Conservation (phyloP, 768 basidiomycete species). For the Ephemerocybe angulata region DNA sequence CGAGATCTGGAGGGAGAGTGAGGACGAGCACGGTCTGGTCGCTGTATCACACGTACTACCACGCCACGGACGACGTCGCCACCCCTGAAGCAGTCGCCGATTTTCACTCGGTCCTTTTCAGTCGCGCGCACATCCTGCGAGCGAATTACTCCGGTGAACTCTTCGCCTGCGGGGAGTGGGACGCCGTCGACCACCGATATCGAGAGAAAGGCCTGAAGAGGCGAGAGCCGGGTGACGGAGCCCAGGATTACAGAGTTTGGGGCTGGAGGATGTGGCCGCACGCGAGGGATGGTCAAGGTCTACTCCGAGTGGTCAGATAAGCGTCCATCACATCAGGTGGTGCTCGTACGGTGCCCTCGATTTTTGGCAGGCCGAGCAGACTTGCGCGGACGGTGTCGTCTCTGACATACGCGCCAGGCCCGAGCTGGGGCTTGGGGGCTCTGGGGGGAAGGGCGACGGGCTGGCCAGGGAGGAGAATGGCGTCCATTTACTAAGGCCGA, state of each 20-base stretch:
- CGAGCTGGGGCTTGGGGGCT: slow-evolving; percentile 51
- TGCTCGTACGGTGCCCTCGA: slow-evolving; percentile 65
- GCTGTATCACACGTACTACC: slow-evolving; percentile 54
- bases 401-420: slow-evolving; percentile 62
- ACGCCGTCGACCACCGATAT: slow-evolving; percentile 86
- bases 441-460: slow-evolving; percentile 57
- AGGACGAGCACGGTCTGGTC: neutral
- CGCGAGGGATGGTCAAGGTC: slow-evolving; percentile 60
- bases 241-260: slow-evolving; percentile 80
- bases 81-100: slow-evolving; percentile 86
- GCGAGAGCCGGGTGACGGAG: slow-evolving; percentile 76
- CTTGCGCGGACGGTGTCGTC: slow-evolving; percentile 66
- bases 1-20: slow-evolving; percentile 58
- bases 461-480: slow-evolving; percentile 70
- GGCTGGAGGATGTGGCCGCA: slow-evolving; percentile 69
- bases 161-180: slow-evolving; percentile 78
- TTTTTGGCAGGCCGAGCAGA: slow-evolving; percentile 59
- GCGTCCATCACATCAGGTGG: slow-evolving; percentile 18
- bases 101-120: slow-evolving; percentile 86
- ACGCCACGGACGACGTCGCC: slow-evolving; percentile 86
- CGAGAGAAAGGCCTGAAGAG: slow-evolving; percentile 76
- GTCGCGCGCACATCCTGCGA: slow-evolving; percentile 86
- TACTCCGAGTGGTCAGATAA: slow-evolving; percentile 23
- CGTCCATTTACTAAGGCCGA: slow-evolving; percentile 8
- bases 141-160: slow-evolving; percentile 86